Evolutionary conservation across 768 basidiomycete species (phyloP).

Genomic region (Rhodocollybia butyracea): DNA sequence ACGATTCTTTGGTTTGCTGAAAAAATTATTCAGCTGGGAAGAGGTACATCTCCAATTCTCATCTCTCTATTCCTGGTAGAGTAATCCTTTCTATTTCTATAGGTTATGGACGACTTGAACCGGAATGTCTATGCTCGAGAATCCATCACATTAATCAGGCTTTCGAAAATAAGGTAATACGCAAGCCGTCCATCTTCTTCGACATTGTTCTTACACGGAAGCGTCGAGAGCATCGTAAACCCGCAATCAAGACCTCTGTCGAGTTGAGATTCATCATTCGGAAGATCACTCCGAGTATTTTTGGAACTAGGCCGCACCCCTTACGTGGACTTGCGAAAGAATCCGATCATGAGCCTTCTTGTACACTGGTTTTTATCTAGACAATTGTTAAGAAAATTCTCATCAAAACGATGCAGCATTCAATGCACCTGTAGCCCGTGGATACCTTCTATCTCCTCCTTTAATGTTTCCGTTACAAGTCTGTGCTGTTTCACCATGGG

Average conservation of each 20-base stretch:
- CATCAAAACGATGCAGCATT: not conserved
- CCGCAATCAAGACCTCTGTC: not conserved
- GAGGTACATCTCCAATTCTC: conserved; percentile 38
- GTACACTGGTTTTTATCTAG: conserved; percentile 41
- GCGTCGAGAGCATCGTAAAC: not conserved
- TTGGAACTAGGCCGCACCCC: no score
- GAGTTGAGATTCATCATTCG: not conserved
- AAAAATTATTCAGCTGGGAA: conserved; percentile 72
- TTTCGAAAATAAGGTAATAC: conserved; percentile 19
- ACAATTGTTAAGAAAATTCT: conserved; percentile 9
- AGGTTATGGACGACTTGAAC: conserved; percentile 67
- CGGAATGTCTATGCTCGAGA: conserved; percentile 57
- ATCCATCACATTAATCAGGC: conserved; percentile 59
- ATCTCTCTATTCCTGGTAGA: not conserved
- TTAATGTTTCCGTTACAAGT: conserved; percentile 80
- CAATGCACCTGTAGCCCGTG: conserved; percentile 87
- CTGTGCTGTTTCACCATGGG: conserved; percentile 91
- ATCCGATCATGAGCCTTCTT: not conserved
- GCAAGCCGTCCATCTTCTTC: not conserved
- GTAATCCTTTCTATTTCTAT: conserved; percentile 3
- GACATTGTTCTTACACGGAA: no score
- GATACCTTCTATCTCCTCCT: conserved; percentile 85
- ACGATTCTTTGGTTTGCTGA: conserved; percentile 78
- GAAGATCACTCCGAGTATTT: no score
- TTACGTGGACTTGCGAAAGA: no score